phyloP scores from a whole-genome alignment of 2,329 filamentous ascomycete species.

The Penicillium sp. region DNA sequence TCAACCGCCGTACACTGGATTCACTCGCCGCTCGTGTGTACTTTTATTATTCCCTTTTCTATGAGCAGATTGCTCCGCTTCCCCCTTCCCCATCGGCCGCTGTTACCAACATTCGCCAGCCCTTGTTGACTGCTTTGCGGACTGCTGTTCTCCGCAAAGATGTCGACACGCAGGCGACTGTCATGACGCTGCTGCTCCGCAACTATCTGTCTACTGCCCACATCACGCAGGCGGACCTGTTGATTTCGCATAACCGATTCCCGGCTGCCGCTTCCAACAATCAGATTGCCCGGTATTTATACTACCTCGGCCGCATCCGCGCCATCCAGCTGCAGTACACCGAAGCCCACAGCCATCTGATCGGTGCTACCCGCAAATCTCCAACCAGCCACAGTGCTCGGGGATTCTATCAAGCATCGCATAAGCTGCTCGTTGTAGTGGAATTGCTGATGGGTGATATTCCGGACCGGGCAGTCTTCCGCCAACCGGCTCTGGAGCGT shows the following conservation, averaged over 20 bases:
- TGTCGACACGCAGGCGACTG: conserved; percentile 90
- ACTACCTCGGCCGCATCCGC: conserved; percentile 93
- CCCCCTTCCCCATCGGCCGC: conserved; percentile 85
- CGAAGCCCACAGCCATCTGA: conserved; percentile 89
- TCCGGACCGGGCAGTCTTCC: conserved; percentile 89
- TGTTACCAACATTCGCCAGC: conserved; percentile 77
- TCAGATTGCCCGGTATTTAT: conserved; percentile 93
- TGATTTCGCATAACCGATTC: conserved; percentile 94
- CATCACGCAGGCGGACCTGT: conserved; percentile 90
- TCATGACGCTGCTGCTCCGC: conserved; percentile 88
- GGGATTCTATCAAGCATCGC: conserved; percentile 92
- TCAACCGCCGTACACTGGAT: conserved; percentile 92
- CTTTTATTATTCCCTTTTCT: conserved; percentile 96
- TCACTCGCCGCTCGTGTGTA: conserved; percentile 91
- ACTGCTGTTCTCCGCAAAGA: conserved; percentile 97
- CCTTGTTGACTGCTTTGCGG: conserved; percentile 77
- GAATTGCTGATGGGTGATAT: conserved; percentile 98
- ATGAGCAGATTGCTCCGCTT: conserved; percentile 79
- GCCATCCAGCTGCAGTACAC: conserved; percentile 96
- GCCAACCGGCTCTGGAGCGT: conserved; percentile 77
- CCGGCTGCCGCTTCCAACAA: conserved; percentile 93
- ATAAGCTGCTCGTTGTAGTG: conserved; percentile 92
- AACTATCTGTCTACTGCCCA: conserved; percentile 96
- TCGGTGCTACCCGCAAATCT: conserved; percentile 88
- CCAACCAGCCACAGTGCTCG: conserved; percentile 82